Conservation (phyloP, 441 rosid genomes). For the Sinapis alba region DNA sequence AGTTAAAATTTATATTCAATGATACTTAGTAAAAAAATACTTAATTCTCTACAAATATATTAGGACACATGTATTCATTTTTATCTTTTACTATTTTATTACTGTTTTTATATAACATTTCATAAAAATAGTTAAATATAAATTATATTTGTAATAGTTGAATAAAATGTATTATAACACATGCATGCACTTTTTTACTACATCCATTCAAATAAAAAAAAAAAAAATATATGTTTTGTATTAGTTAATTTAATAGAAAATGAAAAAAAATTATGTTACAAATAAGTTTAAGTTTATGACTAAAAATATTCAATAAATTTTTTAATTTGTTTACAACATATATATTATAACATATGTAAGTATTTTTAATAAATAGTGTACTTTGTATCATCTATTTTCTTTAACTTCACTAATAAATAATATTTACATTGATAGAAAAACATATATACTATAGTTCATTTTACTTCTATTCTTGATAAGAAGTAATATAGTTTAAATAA, state of each 20-base stretch:
- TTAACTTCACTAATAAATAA: too few species aligned
- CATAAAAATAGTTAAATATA: background rate
- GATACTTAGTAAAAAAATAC: background rate
- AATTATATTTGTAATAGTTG: background rate
- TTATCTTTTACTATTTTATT: background rate
- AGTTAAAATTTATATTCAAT: too few species aligned
- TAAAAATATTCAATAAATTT: background rate
- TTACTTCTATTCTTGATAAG: background rate
- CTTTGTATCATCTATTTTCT: background rate
- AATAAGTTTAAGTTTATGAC: background rate
- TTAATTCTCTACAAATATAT: background rate
- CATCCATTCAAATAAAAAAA: background rate
- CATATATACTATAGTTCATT: background rate
- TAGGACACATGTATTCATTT: background rate
- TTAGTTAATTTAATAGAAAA: background rate
- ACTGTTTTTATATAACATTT: background rate
- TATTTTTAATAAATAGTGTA: background rate
- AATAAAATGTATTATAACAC: background rate
- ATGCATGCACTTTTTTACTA: background rate
- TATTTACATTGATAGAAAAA: background rate
- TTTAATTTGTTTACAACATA: too few species aligned
- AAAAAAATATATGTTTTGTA: background rate
- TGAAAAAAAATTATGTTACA: background rate
- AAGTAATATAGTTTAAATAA: background rate
- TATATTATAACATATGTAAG: too few species aligned